Percentiles rank a stretch among this genome's conserved stretches.
Conservation (phyloP, 2,329 filamentous ascomycete genomes). For the Trichoderma citrinoviride region DNA sequence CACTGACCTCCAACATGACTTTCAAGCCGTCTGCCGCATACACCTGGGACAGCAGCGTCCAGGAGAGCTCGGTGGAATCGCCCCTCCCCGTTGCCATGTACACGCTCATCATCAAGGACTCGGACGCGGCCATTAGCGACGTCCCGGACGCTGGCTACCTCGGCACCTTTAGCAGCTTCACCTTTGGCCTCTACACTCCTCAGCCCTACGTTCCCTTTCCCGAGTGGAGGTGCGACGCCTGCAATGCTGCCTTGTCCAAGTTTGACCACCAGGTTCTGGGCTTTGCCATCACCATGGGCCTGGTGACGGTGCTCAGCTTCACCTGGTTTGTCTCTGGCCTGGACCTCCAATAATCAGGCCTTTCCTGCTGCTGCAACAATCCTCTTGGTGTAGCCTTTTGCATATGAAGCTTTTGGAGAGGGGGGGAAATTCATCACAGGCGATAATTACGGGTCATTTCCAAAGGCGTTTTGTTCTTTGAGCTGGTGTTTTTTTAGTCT, state of each 20-base stretch:
- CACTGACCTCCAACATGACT: slow-evolving; percentile 62
- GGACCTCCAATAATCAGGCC: slow-evolving; percentile 33
- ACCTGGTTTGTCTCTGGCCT: slow-evolving; percentile 62
- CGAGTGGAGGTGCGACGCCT: slow-evolving; percentile 58
- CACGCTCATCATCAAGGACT: slow-evolving; percentile 61
- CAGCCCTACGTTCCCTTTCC: slow-evolving; percentile 50
- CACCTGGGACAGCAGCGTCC: slow-evolving; percentile 57
- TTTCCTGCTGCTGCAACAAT: neutral
- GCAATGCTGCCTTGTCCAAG: slow-evolving; percentile 50
- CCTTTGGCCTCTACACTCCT: slow-evolving; percentile 57
- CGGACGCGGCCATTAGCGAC: slow-evolving; percentile 51
- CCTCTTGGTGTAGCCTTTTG: neutral
- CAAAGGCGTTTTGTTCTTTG: slow-evolving; percentile 15
- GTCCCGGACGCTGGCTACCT: slow-evolving; percentile 56
- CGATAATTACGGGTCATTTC: slow-evolving; percentile 17
- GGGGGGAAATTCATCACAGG: neutral
- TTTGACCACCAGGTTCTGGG: slow-evolving; percentile 49
- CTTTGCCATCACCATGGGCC: slow-evolving; percentile 53
- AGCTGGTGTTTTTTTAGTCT: slow-evolving; percentile 9
- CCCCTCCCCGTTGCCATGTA: slow-evolving; percentile 56
- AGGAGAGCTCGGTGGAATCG: slow-evolving; percentile 44
- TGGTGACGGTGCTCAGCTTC: slow-evolving; percentile 58
- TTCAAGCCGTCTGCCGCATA: slow-evolving; percentile 50
- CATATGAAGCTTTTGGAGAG: slow-evolving; percentile 1
- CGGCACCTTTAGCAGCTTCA: slow-evolving; percentile 46